Evolutionary conservation across 2,329 filamentous ascomycete genomes (phyloP), one percentile per base, ranked within the genome.

Genomic region (Cryphonectria radicalis): DNA sequence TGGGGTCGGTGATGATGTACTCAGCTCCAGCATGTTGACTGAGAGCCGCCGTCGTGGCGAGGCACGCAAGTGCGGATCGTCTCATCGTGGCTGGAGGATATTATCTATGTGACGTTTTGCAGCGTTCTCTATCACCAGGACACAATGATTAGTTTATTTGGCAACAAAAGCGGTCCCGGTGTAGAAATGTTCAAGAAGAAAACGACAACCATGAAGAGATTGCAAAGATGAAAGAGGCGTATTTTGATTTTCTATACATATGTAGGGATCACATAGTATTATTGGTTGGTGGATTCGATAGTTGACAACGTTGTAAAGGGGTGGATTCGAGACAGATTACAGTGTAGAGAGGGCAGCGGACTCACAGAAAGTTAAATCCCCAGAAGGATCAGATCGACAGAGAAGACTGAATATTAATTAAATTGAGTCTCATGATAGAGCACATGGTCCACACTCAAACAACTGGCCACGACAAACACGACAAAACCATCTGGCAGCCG

Each of bases 1-100:
- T 66, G 40, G 60, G 40, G 19, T 67, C 40, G 8, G 55, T 60
- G 57, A 67, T 42, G 13, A 67, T 60, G 37, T 60, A 46, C 40
- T 67, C 37, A 7, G 66, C 66, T 2, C 28, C 37, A 10, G 35
- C 66, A 46, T 43, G 8, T n/a, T 59, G 66, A 22, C 40, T 60
- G 7, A 67, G 37, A 11, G 40, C 55, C 46, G 25, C 66, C 28
- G 55, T 14, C 17, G 59, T 59, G 28, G 66, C 66, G 50, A 60
- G 37, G 25, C 66, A 40, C 19, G 66, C 37, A n/a, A 67, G 17
- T 10, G 40, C 37, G 17, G 66, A 50, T 28, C 66, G 53, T 28
- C 25, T 42, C 66, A 67, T 67, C n/a, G 50, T 65, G 40, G 6
- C 25, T 59, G 28, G 55, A 2, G 25, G 55, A 55, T 13, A 13